phyloP scores from a whole-genome alignment of 2,329 filamentous ascomycete genomes.

The Trichoderma polysporum region DNA sequence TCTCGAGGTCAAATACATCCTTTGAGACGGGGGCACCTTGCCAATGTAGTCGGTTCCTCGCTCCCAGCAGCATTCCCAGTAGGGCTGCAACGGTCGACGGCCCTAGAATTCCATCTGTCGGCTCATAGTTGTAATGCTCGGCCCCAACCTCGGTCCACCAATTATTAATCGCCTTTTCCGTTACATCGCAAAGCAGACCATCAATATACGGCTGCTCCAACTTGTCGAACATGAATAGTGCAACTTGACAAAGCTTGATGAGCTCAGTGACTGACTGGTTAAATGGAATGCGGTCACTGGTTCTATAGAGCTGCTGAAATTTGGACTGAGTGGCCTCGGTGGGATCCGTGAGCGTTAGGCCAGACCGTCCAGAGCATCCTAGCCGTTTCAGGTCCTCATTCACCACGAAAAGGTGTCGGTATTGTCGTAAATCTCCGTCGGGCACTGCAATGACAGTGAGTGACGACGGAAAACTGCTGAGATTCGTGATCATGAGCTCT shows the following conservation, averaged over 20 bases:
- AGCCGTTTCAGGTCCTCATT: conserved; percentile 92
- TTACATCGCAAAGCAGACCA: conserved; percentile 88
- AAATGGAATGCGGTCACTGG: conserved; percentile 77
- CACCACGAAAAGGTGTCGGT: conserved; percentile 83
- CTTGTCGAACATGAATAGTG: conserved; percentile 83
- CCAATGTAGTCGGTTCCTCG: conserved; percentile 83
- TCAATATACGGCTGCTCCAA: conserved; percentile 87
- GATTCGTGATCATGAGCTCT: conserved; percentile 88
- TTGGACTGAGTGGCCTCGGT: conserved; percentile 82
- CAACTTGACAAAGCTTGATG: conserved; percentile 87
- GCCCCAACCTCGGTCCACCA: conserved; percentile 96
- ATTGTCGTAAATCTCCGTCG: conserved; percentile 76
- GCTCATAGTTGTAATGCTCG: conserved; percentile 90
- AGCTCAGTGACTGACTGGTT: conserved; percentile 80
- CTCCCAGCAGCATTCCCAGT: conserved; percentile 84
- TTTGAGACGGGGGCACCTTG: conserved; percentile 82
- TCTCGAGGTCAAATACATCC: conserved; percentile 84
- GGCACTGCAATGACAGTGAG: conserved; percentile 90
- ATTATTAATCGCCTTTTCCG: conserved; percentile 83
- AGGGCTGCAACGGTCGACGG: conserved; percentile 88
- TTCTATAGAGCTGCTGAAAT: conserved; percentile 87
- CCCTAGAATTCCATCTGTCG: conserved; percentile 86
- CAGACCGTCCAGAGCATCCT: conserved; percentile 86
- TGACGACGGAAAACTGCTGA: conserved; percentile 87
- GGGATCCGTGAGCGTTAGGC: conserved; percentile 76